Percentiles rank a stretch among this genome's conserved stretches.
These are phyloP conservation scores for Aspergillus diversus DNA, from an alignment of 495 filamentous ascomycete species.

Conservation along the genomic window DNA sequence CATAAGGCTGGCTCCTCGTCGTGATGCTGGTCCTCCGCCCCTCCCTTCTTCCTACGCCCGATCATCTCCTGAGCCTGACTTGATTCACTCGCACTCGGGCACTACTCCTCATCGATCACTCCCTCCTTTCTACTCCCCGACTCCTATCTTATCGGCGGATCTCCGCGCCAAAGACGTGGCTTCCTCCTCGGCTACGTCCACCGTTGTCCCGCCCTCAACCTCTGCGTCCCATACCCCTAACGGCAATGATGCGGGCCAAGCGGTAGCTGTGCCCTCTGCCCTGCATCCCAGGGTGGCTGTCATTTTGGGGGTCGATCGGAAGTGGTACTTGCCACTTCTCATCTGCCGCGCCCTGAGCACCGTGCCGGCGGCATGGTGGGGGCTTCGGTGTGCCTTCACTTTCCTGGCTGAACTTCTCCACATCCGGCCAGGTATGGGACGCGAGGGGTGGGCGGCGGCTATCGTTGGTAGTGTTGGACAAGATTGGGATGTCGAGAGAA, in stretches of 20 bases:
- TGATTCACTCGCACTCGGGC: constrained; percentile 28
- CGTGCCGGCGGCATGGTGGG: constrained; percentile 63
- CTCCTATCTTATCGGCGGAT: constrained; percentile 19
- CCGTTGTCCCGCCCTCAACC: constrained; percentile 39
- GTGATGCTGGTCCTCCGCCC: constrained; percentile 48
- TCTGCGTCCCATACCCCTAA: constrained; percentile 40
- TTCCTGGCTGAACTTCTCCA: constrained; percentile 60
- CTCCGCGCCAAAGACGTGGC: constrained; percentile 39
- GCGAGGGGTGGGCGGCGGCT: constrained; percentile 49
- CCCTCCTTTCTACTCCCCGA: constrained; percentile 21
- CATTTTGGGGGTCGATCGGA: constrained; percentile 62
- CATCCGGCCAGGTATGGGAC: constrained; percentile 50
- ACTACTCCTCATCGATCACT: constrained; percentile 12
- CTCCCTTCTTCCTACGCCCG: constrained; percentile 38
- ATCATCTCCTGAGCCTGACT: constrained; percentile 32
- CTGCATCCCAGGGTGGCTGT: constrained; percentile 68
- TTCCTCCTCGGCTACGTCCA: constrained; percentile 28
- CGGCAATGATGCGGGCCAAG: constrained; percentile 39
- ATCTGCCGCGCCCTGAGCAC: constrained; percentile 64
- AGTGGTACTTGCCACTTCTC: constrained; percentile 65
- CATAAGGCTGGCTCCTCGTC: constrained; percentile 51
- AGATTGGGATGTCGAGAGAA: constrained; percentile 57
- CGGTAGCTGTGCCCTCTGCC: constrained; percentile 32
- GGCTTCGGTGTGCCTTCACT: constrained; percentile 61
- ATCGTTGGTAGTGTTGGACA: constrained; percentile 50